Base-by-base conservation (phyloP, 2,329 filamentous ascomycete species). In the Thermothelomyces thermophilus region DNA sequence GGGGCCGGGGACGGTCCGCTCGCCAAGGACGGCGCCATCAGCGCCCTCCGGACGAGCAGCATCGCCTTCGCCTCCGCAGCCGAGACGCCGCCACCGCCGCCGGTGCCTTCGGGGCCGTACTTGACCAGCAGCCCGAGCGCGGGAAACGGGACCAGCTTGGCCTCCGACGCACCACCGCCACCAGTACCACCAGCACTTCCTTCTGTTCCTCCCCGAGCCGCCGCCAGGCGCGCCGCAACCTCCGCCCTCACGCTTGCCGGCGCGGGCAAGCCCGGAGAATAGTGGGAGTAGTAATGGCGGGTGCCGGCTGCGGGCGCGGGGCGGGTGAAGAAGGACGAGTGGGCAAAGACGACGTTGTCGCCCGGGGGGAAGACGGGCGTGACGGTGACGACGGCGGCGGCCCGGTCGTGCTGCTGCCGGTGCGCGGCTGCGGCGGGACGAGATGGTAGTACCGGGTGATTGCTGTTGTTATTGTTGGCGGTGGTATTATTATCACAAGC, bases 281-380 rank as follows among this genome's bases (percentile, higher is more conserved):
- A n/a, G n/a, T n/a, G n/a, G n/a, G n/a, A n/a, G n/a, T n/a, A n/a
- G n/a, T n/a, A n/a, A n/a, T n/a, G n/a, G 17, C 35, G 19, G 14
- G 41, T 14, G 17, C 30, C 13, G 6, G 45, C n/a, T n/a, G n/a
- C 11, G 24, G n/a, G 20, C 5, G 34, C 7, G 31, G 9, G 13
- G 11, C 36, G 49, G 31, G 34, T 19, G 47, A 56, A 58, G 50
- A 52, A 58, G 41, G 54, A 49, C 2, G 56, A 58, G 46, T 58
- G 56, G 17, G 50, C 54, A 41, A 58, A 58, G 10, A 58, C 31
- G 17, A 58, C 56, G 49, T 56, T 55, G 33, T 55, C 50, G 31
- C 52, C 56, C 9, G 56, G 45, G 1, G 56, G 56, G 37, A 58
- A 58, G 41, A 56, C 37, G 16, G 47, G 33, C 11, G 35, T 52